phyloP scores from a whole-genome alignment of 2,329 filamentous ascomycete genomes.

The Aspergillus candidus region DNA sequence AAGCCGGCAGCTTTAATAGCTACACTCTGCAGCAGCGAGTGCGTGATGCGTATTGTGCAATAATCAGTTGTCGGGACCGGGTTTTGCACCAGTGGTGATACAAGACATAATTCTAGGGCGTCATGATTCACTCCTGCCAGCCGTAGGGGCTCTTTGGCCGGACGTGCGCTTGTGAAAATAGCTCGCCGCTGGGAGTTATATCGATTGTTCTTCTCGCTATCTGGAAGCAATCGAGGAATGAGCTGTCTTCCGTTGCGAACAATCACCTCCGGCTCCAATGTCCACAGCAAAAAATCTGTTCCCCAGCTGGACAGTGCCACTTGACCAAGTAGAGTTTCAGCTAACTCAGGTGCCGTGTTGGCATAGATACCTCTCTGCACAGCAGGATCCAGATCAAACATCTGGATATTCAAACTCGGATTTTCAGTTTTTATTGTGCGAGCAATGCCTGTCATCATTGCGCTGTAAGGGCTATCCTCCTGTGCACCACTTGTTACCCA shows the following conservation, averaged over 20 bases:
- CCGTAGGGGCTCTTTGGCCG: no score
- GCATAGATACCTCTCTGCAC: neutral
- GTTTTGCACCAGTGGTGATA: no score
- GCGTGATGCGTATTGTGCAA: no score
- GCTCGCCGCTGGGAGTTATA: constrained; percentile 4
- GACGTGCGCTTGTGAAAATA: no score
- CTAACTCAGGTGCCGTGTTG: neutral
- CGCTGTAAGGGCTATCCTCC: constrained; percentile 13
- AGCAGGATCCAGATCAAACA: neutral
- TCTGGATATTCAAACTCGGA: neutral
- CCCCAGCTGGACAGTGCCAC: neutral
- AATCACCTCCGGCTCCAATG: constrained; percentile 16
- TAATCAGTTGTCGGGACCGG: no score
- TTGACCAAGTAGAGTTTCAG: constrained; percentile 3
- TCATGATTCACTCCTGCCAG: no score
- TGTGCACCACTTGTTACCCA: constrained; percentile 21
- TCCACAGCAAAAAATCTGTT: no score
- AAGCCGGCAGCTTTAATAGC: no score
- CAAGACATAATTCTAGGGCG: no score
- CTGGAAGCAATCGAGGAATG: constrained; percentile 14
- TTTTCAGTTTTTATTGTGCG: constrained; percentile 3
- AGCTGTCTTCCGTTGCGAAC: constrained; percentile 11
- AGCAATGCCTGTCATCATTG: constrained; percentile 3
- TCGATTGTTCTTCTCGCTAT: constrained; percentile 4
- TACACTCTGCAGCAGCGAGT: no score